phyloP scores from a whole-genome alignment of 2,329 filamentous ascomycete genomes.

The Blastomyces parvus region DNA sequence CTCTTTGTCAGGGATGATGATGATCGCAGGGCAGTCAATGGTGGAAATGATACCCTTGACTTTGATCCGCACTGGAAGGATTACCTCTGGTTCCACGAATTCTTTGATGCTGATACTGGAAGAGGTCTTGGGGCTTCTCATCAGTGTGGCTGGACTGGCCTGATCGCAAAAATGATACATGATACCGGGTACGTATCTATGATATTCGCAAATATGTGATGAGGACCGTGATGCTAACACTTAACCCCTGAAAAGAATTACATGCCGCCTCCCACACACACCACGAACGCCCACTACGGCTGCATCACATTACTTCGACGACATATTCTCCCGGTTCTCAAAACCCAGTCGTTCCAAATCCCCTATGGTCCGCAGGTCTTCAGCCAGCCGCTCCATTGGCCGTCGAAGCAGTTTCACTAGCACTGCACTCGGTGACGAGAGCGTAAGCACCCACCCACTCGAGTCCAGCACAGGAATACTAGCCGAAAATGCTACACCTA shows the following conservation, averaged over 20 bases:
- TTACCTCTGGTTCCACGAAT: constrained; percentile 92
- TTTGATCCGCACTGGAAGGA: constrained; percentile 91
- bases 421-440: background rate
- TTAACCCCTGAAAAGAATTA: constrained; percentile 48
- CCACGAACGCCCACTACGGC: constrained; percentile 75
- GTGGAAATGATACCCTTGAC: constrained; percentile 73
- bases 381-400: constrained; percentile 73
- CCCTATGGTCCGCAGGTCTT: constrained; percentile 61
- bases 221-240: constrained; percentile 32
- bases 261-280: constrained; percentile 84
- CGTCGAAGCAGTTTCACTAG: constrained; percentile 67
- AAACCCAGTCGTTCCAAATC: constrained; percentile 37
- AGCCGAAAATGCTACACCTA: constrained; percentile 18
- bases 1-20: constrained; percentile 77
- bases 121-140: constrained; percentile 85
- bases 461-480: background rate
- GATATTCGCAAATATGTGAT: background rate
- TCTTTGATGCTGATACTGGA: constrained; percentile 87
- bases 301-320: constrained; percentile 92
- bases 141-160: constrained; percentile 91
- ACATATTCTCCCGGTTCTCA: constrained; percentile 57
- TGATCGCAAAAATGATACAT: constrained; percentile 95
- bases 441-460: background rate
- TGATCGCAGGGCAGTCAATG: constrained; percentile 80
- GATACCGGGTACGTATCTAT: constrained; percentile 72